These are phyloP conservation scores for Irpex sp. DNA, from an alignment of 1,284 basidiomycete genomes.

Conservation along the genomic window DNA sequence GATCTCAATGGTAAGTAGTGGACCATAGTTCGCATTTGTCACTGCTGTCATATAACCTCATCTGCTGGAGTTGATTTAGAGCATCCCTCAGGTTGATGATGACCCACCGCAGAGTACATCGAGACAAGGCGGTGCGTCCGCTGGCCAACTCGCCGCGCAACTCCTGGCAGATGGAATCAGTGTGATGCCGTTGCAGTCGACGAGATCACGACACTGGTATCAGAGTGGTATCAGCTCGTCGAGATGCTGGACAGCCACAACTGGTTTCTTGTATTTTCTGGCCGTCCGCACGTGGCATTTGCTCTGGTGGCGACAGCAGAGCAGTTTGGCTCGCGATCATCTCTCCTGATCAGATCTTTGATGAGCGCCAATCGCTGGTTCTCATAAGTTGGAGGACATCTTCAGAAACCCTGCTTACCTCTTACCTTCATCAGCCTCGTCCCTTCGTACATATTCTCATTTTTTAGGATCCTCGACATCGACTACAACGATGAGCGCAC, in stretches of 20 bases:
- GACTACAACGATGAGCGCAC: constrained; percentile 23
- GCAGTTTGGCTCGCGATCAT: not conserved
- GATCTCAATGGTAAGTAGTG: not conserved
- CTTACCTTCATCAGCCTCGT: not conserved
- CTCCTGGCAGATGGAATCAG: not conserved
- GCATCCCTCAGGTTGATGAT: not conserved
- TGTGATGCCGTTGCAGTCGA: not conserved
- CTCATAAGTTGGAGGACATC: not conserved
- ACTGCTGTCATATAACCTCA: not conserved
- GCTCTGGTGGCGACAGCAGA: too few relatives aligned
- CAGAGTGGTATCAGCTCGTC: not conserved
- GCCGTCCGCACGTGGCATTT: too few relatives aligned
- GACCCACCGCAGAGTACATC: not conserved
- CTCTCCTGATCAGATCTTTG: not conserved
- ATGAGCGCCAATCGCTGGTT: not conserved
- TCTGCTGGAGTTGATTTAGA: too few relatives aligned
- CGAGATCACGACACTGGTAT: not conserved
- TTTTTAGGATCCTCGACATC: not conserved
- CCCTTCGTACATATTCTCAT: not conserved
- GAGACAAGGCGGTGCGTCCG: not conserved
- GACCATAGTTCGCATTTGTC: not conserved
- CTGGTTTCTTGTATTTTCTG: too few relatives aligned
- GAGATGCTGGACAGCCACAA: not conserved
- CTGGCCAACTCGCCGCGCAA: too few relatives aligned
- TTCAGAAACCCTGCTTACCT: not conserved